A percentile compares a stretch with the other conserved stretches of the same genome.
Evolutionary conservation across 1,284 basidiomycete species (phyloP).

Genomic region (Kalmanozyma brasiliensis): DNA sequence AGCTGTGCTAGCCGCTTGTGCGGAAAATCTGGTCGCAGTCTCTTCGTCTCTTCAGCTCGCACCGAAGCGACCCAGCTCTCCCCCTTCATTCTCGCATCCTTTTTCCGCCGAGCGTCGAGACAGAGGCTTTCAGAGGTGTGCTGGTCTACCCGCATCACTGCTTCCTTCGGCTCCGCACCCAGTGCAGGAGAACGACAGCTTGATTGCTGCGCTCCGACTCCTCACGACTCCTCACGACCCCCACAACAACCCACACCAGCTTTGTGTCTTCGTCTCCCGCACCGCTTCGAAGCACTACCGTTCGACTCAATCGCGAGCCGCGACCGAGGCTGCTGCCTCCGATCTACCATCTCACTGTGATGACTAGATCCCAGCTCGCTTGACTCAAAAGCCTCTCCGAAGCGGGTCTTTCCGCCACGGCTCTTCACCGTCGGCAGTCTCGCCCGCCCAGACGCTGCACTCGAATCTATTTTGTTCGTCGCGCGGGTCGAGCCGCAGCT

Average conservation of each 20-base stretch:
- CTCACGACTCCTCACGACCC: slow-evolving; percentile 30
- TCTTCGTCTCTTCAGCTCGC: background rate
- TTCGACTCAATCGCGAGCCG: slow-evolving; percentile 2
- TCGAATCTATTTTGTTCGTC: too few species aligned
- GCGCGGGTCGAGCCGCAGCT: too few species aligned
- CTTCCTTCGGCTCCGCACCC: background rate
- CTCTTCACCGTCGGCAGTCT: background rate
- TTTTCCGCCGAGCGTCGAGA: too few species aligned
- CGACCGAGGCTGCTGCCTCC: too few species aligned
- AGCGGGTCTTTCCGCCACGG: background rate
- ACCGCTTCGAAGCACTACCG: too few species aligned
- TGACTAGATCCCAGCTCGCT: background rate
- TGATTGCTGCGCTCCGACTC: background rate
- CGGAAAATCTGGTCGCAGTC: background rate
- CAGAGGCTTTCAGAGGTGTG: too few species aligned
- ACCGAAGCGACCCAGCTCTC: too few species aligned
- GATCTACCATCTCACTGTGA: background rate
- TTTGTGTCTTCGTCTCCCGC: background rate
- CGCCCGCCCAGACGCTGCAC: background rate
- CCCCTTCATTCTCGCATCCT: background rate
- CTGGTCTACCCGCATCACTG: too few species aligned
- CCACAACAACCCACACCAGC: slow-evolving; percentile 13
- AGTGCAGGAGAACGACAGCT: background rate
- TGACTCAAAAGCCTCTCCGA: background rate
- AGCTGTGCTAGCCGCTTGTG: too few species aligned